Percentiles rank a stretch among this genome's conserved stretches.
Conservation (phyloP, 192 early-diverging fungal species). For the Coemansia sp. region DNA sequence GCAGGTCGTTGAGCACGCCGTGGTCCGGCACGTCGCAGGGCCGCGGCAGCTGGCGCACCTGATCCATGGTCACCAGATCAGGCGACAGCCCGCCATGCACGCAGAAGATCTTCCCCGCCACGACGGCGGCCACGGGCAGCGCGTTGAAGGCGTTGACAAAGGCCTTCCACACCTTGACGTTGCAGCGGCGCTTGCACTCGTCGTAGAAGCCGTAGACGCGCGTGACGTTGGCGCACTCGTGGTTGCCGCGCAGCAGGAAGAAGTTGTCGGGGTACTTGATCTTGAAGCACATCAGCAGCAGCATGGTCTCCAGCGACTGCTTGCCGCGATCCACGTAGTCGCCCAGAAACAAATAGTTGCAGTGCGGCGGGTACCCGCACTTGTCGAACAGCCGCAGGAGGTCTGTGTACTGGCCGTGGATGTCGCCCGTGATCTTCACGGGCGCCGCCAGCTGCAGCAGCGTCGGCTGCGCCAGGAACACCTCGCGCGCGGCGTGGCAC, state of each 20-base stretch:
- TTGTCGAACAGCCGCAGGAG: slow-evolving; percentile 88
- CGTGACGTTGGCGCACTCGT: slow-evolving; percentile 96
- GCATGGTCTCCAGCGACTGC: slow-evolving; percentile 89
- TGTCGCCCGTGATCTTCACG: slow-evolving; percentile 83
- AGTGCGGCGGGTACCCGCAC: slow-evolving; percentile 85
- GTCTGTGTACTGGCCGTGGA: slow-evolving; percentile 94
- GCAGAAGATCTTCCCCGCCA: slow-evolving; percentile 95
- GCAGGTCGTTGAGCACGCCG: slow-evolving; percentile 88
- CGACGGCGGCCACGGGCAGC: slow-evolving; percentile 85
- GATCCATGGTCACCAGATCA: slow-evolving; percentile 95
- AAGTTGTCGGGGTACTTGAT: slow-evolving; percentile 99
- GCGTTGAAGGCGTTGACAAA: slow-evolving; percentile 94
- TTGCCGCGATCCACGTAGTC: slow-evolving; percentile 99
- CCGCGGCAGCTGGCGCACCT: slow-evolving; percentile 93
- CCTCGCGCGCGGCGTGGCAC: slow-evolving; percentile 81
- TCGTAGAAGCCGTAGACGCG: slow-evolving; percentile 98
- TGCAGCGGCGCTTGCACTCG: slow-evolving; percentile 97
- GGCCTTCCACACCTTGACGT: slow-evolving; percentile 97
- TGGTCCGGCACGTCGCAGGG: slow-evolving; percentile 98
- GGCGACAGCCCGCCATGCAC: slow-evolving; percentile 99
- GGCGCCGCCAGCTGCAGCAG: slow-evolving; percentile 72
- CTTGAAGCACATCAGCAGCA: slow-evolving; percentile 91
- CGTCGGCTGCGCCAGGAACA: slow-evolving; percentile 83
- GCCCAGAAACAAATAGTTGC: slow-evolving; percentile 91
- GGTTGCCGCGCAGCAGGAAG: slow-evolving; percentile 97